A percentile compares a stretch with the other conserved stretches of the same genome.
Evolutionary conservation across 345 rosid species (phyloP).

Genomic region (Populus tremula): DNA sequence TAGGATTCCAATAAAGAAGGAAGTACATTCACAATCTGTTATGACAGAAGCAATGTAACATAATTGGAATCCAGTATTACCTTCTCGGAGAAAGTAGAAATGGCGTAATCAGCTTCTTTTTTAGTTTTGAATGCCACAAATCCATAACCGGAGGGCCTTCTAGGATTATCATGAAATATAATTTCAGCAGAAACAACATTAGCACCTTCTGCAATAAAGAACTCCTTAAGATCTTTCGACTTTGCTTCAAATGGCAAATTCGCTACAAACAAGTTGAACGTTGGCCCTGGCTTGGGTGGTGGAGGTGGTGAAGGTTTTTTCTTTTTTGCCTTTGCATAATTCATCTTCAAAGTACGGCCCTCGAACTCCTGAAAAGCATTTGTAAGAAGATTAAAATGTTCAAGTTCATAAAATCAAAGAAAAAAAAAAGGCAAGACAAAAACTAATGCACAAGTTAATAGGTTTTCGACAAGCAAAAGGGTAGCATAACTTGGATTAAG

Average conservation of each 20-base stretch:
- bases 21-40: background rate
- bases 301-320: conserved; percentile 45
- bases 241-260: conserved; percentile 68
- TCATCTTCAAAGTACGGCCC: conserved; percentile 59
- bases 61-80: conserved; percentile 28
- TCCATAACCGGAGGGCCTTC: conserved; percentile 75
- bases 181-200: conserved; percentile 58
- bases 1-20: background rate
- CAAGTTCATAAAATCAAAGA: background rate
- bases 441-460: background rate
- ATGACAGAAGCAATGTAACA: conserved; percentile 10
- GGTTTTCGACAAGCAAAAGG: background rate
- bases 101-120: conserved; percentile 65
- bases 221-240: conserved; percentile 63
- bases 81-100: conserved; percentile 63
- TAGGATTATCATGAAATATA: conserved; percentile 66
- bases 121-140: conserved; percentile 77
- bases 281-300: conserved; percentile 34
- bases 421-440: background rate
- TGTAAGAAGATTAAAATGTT: conserved; percentile 2
- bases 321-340: conserved; percentile 57
- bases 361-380: conserved; percentile 52
- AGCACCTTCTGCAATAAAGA: conserved; percentile 51
- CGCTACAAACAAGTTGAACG: conserved; percentile 66
- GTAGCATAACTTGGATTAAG: background rate